Percentiles rank a stretch among this genome's conserved stretches.
These are phyloP conservation scores for Coffea canephora DNA, from an alignment of 257 asterid species.

Conservation along the genomic window DNA sequence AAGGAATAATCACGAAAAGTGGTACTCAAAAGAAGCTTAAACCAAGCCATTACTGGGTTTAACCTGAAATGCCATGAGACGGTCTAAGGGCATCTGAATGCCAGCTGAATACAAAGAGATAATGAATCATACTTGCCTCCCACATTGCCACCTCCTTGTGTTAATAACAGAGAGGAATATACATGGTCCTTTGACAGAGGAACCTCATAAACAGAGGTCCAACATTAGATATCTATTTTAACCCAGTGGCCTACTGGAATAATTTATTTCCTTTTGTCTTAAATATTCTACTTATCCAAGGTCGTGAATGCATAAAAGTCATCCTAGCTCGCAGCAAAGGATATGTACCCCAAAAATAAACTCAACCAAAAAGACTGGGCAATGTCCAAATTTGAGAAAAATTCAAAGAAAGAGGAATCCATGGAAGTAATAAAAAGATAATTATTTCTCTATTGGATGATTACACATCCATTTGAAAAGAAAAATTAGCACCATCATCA, in stretches of 20 bases:
- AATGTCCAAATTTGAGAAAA: background rate
- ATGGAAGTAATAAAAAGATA: background rate
- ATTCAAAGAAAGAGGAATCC: too few relatives aligned
- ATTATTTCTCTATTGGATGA: too few relatives aligned
- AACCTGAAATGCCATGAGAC: background rate
- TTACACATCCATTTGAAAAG: background rate
- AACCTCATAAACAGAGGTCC: background rate
- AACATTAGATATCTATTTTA: too few relatives aligned
- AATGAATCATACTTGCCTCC: background rate
- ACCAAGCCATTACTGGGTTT: background rate
- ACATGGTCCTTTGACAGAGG: background rate
- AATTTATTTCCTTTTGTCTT: background rate
- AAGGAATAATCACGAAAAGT: background rate
- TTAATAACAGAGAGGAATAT: constrained; percentile 1
- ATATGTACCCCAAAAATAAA: background rate
- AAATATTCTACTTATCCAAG: background rate
- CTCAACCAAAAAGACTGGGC: background rate
- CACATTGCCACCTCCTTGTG: background rate
- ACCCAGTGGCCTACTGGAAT: too few relatives aligned
- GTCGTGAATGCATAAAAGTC: background rate
- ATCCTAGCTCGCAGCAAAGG: background rate
- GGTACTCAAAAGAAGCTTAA: background rate
- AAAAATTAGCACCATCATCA: background rate
- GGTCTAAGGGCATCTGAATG: background rate
- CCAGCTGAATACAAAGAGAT: background rate